A percentile compares a stretch with the other conserved stretches of the same genome.
Evolutionary conservation across 805 yeast genomes (phyloP).

Genomic region (Candida broadrunensis): DNA sequence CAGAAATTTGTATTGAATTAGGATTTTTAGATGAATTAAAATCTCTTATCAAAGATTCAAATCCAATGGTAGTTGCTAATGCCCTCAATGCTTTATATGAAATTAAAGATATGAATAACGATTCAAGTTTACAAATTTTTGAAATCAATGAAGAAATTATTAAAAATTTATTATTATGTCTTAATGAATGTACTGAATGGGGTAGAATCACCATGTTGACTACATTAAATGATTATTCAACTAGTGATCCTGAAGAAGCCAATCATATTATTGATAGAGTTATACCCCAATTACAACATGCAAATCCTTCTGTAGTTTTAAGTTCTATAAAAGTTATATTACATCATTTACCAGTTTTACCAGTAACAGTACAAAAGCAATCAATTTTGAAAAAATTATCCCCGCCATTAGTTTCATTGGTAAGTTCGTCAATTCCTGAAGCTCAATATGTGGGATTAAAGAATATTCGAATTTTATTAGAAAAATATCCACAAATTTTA

Average conservation of each 20-base stretch:
- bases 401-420: conserved; percentile 83
- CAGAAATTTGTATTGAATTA: conserved; percentile 76
- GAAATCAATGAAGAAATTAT: conserved; percentile 41
- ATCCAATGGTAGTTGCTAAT: conserved; percentile 97
- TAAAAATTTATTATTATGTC: conserved; percentile 69
- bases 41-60: conserved; percentile 72
- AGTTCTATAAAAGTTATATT: conserved; percentile 79
- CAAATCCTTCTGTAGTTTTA: conserved; percentile 91
- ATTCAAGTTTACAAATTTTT: conserved; percentile 35
- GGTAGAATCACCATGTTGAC: conserved; percentile 88
- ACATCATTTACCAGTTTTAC: conserved; percentile 56
- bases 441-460: conserved; percentile 91
- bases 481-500: conserved; percentile 79
- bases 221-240: conserved; percentile 70
- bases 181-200: conserved; percentile 99
- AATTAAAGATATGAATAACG: conserved; percentile 66
- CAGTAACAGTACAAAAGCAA: conserved; percentile 36
- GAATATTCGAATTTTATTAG: conserved; percentile 85
- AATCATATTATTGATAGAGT: conserved; percentile 84
- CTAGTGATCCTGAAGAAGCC: conserved; percentile 62
- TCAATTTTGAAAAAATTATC: conserved; percentile 64
- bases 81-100: conserved; percentile 85
- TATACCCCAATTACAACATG: conserved; percentile 94
- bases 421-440: conserved; percentile 82
- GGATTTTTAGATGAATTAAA: conserved; percentile 76